Percentiles rank a stretch among this genome's conserved stretches.
Evolutionary conservation across 208 protist genomes (phyloP).

Genomic region (Trypanosomatidae sp.): DNA sequence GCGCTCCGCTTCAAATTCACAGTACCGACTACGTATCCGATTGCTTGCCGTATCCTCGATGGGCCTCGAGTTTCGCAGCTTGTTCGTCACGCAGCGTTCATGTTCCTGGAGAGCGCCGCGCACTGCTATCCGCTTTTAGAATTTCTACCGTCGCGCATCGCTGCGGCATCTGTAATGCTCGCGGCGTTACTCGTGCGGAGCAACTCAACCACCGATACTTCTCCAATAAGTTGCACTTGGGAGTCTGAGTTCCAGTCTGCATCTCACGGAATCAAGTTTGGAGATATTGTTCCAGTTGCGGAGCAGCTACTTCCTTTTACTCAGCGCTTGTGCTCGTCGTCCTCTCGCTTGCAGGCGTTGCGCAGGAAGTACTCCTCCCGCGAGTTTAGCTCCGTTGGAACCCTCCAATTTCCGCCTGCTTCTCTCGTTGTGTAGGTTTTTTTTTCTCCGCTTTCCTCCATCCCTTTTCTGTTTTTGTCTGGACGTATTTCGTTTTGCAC

Average conservation of each 20-base stretch:
- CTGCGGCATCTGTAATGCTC: slow-evolving; percentile 59
- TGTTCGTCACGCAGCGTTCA: slow-evolving; percentile 47
- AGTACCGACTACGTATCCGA: slow-evolving; percentile 71
- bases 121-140: slow-evolving; percentile 65
- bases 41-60: slow-evolving; percentile 57
- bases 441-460: no score
- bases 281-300: slow-evolving; percentile 39
- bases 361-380: slow-evolving; percentile 61
- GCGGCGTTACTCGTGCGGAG: slow-evolving; percentile 42
- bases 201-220: slow-evolving; percentile 19
- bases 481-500: no score
- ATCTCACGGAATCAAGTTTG: slow-evolving; percentile 44
- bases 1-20: slow-evolving; percentile 71
- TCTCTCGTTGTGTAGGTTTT: no score
- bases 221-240: slow-evolving; percentile 39
- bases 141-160: slow-evolving; percentile 67
- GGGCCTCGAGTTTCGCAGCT: slow-evolving; percentile 11
- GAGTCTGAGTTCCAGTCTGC: slow-evolving; percentile 36
- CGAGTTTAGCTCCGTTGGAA: slow-evolving; percentile 42
- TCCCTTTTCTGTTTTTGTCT: not conserved
- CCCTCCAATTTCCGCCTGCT: slow-evolving; percentile 60
- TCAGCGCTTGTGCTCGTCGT: slow-evolving; percentile 41
- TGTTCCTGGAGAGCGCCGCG: slow-evolving; percentile 73
- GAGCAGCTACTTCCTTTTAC: slow-evolving; percentile 62
- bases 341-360: slow-evolving; percentile 64